These are phyloP conservation scores for Bolboschoenus planiculmis DNA, from an alignment of 176 grass and related monocot genomes.

Conservation along the genomic window DNA sequence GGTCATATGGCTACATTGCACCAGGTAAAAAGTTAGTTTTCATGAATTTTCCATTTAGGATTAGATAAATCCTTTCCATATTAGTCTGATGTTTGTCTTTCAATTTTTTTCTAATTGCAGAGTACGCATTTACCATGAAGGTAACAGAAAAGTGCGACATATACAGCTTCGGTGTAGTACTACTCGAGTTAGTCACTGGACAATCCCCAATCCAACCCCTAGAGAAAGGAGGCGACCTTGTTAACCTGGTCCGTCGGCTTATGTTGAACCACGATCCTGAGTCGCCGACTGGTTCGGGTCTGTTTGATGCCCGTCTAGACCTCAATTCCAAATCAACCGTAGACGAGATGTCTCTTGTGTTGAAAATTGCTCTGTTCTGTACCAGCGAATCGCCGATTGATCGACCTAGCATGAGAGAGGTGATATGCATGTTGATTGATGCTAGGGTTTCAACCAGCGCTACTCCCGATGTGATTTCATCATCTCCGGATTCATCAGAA, in stretches of 20 bases:
- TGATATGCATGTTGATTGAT: slow-evolving; percentile 86
- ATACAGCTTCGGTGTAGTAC: slow-evolving; percentile 85
- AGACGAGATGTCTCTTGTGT: slow-evolving; percentile 71
- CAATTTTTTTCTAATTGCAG: slow-evolving; percentile 32
- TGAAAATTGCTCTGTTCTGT: slow-evolving; percentile 93
- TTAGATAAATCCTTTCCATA: slow-evolving; percentile 2
- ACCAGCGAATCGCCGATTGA: slow-evolving; percentile 79
- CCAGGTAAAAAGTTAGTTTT: slow-evolving; percentile 52
- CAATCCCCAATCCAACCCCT: slow-evolving; percentile 81
- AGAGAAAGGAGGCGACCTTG: slow-evolving; percentile 98
- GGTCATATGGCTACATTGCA: slow-evolving; percentile 90
- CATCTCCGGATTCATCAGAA: slow-evolving; percentile 36
- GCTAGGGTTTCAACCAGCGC: slow-evolving; percentile 48
- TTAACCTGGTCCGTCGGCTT: slow-evolving; percentile 69
- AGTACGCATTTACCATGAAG: slow-evolving; percentile 99
- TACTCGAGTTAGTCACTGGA: slow-evolving; percentile 83
- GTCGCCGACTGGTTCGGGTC: slow-evolving; percentile 12
- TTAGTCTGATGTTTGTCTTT: slow-evolving; percentile 19
- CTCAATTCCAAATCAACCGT: slow-evolving; percentile 43
- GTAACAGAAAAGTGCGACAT: slow-evolving; percentile 94
- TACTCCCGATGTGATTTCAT: slow-evolving; percentile 19
- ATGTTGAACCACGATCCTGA: slow-evolving; percentile 36
- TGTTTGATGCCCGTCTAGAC: slow-evolving; percentile 70
- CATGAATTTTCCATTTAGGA: background rate
- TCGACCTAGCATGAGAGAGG: slow-evolving; percentile 91